A percentile compares a stretch with the other conserved stretches of the same genome.
These are phyloP conservation scores for Ustilaginoidea virens DNA, from an alignment of 2,329 filamentous ascomycete species.

Conservation along the genomic window DNA sequence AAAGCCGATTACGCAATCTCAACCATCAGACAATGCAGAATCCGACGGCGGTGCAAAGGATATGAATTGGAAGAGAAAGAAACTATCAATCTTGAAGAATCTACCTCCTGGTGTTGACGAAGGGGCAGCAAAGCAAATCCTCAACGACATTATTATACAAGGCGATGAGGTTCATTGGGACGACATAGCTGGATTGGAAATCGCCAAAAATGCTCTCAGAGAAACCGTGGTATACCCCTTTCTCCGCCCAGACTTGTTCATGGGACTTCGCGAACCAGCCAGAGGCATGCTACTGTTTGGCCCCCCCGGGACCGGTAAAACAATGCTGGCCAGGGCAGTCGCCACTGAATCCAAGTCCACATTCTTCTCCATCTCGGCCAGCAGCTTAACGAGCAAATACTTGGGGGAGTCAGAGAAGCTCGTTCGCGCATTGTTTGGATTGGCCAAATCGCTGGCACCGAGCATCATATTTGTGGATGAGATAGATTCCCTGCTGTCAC, in stretches of 20 bases:
- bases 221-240: constrained; percentile 97
- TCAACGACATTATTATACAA: constrained; percentile 89
- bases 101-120: constrained; percentile 73
- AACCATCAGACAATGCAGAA: constrained; percentile 27
- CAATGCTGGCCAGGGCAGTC: constrained; percentile 83
- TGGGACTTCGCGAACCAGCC: constrained; percentile 85
- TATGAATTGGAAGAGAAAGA: constrained; percentile 43
- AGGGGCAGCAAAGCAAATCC: constrained; percentile 71
- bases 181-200: constrained; percentile 80
- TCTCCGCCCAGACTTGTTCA: constrained; percentile 85
- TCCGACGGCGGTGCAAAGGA: constrained; percentile 23
- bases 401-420: constrained; percentile 94
- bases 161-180: constrained; percentile 92
- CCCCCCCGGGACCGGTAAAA: constrained; percentile 95
- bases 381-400: constrained; percentile 88
- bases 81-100: constrained; percentile 54
- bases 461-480: constrained; percentile 98
- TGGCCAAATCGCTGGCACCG: constrained; percentile 81
- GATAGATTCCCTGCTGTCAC: constrained; percentile 84
- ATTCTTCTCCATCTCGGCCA: constrained; percentile 94
- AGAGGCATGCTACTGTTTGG: constrained; percentile 93
- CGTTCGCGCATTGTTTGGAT: constrained; percentile 74
- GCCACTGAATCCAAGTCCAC: constrained; percentile 90
- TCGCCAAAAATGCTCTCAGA: constrained; percentile 81
- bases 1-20: constrained; percentile 29